phyloP scores from a whole-genome alignment of 768 basidiomycete species.

The Cystobasidium ongulense region DNA sequence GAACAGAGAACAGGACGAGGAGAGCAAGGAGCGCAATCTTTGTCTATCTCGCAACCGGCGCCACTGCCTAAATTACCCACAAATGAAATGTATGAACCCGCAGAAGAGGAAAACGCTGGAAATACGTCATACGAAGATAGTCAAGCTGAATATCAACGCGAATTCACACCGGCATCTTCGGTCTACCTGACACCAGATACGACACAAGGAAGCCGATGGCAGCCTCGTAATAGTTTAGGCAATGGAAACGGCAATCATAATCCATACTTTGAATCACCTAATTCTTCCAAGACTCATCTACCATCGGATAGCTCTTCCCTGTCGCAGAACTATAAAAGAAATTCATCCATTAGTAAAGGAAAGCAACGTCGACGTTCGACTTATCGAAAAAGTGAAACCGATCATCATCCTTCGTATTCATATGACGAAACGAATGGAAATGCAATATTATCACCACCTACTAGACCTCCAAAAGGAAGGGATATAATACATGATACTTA shows the following conservation, averaged over 20 bases:
- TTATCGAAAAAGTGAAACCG: neutral
- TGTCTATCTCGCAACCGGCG: neutral
- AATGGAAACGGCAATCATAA: neutral
- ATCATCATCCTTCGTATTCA: neutral
- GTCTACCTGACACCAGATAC: constrained; percentile 26
- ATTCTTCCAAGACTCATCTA: neutral
- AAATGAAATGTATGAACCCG: neutral
- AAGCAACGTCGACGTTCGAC: constrained; percentile 17
- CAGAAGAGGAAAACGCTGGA: neutral
- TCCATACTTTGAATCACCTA: constrained; percentile 1
- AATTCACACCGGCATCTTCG: neutral
- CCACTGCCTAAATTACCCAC: neutral
- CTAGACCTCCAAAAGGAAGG: neutral
- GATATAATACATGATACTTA: neutral
- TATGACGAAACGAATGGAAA: neutral
- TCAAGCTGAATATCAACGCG: neutral
- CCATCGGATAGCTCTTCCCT: constrained; percentile 1
- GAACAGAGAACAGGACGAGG: neutral
- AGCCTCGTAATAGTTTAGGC: neutral
- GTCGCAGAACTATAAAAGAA: neutral
- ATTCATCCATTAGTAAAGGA: neutral
- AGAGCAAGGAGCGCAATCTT: neutral
- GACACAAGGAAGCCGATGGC: neutral
- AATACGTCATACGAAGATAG: neutral
- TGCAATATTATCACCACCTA: neutral